phyloP scores from a whole-genome alignment of 2,329 filamentous ascomycete species.

The Fusarium praegraminearum region DNA sequence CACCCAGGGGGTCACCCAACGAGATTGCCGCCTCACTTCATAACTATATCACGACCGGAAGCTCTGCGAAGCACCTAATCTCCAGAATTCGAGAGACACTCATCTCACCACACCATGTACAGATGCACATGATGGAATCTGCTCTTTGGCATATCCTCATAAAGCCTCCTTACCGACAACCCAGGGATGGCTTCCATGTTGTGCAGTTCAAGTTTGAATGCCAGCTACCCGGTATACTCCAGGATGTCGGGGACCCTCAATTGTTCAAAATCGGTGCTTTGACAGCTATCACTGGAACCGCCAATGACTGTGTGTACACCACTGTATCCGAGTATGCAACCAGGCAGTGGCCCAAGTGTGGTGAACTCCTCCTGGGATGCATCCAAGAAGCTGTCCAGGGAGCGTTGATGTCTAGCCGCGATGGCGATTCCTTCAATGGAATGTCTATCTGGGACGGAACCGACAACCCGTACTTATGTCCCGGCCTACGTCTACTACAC shows the following conservation, averaged over 20 bases:
- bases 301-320: slow-evolving; percentile 50
- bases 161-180: slow-evolving; percentile 50
- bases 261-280: slow-evolving; percentile 48
- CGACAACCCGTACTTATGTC: slow-evolving; percentile 44
- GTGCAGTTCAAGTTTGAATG: slow-evolving; percentile 55
- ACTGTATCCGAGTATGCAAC: slow-evolving; percentile 52
- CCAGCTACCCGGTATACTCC: slow-evolving; percentile 48
- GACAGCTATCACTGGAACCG: slow-evolving; percentile 53
- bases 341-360: slow-evolving; percentile 52
- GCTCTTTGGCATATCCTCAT: slow-evolving; percentile 53
- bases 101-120: slow-evolving; percentile 53
- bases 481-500: slow-evolving; percentile 52
- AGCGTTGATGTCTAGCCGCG: slow-evolving; percentile 44
- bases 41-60: slow-evolving; percentile 48
- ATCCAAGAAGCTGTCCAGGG: slow-evolving; percentile 51
- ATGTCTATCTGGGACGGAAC: slow-evolving; percentile 55
- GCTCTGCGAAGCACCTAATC: slow-evolving; percentile 49
- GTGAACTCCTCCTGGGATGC: slow-evolving; percentile 48
- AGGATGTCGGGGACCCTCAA: slow-evolving; percentile 48
- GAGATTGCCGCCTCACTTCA: slow-evolving; percentile 52
- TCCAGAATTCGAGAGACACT: slow-evolving; percentile 48
- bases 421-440: slow-evolving; percentile 47
- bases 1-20: slow-evolving; percentile 51
- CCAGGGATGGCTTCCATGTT: slow-evolving; percentile 52
- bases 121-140: slow-evolving; percentile 55